A percentile compares a stretch with the other conserved stretches of the same genome.
Evolutionary conservation across 805 yeast genomes (phyloP).

Genomic region (Metschnikowia kofuensis): DNA sequence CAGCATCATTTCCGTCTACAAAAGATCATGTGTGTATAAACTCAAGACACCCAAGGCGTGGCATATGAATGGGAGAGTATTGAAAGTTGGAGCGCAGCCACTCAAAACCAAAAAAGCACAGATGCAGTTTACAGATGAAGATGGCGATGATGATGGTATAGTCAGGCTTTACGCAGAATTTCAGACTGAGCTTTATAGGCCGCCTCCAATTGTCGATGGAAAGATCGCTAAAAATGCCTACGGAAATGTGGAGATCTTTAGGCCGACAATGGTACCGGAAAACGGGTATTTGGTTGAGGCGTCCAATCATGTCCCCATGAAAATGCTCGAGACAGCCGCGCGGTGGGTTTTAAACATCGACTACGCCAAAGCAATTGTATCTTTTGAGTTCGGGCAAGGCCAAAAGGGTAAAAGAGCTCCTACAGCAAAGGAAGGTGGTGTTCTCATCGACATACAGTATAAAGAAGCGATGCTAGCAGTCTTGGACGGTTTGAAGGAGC

Average conservation of each 20-base stretch:
- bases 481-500: constrained; percentile 46
- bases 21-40: constrained; percentile 57
- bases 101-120: constrained; percentile 32
- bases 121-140: constrained; percentile 32
- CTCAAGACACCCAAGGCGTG: constrained; percentile 79
- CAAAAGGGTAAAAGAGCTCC: constrained; percentile 38
- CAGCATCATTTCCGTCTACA: constrained; percentile 57
- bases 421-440: constrained; percentile 69
- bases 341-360: constrained; percentile 59
- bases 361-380: constrained; percentile 83
- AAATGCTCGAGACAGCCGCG: constrained; percentile 68
- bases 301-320: constrained; percentile 29
- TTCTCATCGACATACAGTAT: constrained; percentile 64
- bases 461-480: constrained; percentile 58
- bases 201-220: constrained; percentile 68
- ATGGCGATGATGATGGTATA: constrained; percentile 49
- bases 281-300: constrained; percentile 60
- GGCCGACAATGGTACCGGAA: constrained; percentile 75
- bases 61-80: constrained; percentile 75
- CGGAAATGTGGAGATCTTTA: constrained; percentile 82
- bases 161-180: constrained; percentile 67
- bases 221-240: constrained; percentile 69
- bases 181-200: constrained; percentile 70
- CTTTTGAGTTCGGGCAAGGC: constrained; percentile 63
- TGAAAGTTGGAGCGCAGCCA: constrained; percentile 70